Evolutionary conservation across 257 asterid species (phyloP).

Genomic region (Haberlea rhodopensis): DNA sequence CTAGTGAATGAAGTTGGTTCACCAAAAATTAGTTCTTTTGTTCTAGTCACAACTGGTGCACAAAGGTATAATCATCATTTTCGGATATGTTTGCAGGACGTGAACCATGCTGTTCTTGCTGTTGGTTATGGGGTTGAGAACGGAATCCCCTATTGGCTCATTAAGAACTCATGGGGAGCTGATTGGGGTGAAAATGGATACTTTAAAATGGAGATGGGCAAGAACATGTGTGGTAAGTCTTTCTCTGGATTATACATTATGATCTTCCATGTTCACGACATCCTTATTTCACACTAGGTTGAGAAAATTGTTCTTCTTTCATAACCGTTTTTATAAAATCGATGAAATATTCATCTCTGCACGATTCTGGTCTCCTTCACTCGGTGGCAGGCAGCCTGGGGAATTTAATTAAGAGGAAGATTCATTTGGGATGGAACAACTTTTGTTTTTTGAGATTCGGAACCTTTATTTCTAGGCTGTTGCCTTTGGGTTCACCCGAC

Average conservation of each 20-base stretch:
- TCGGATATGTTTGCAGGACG: conserved; percentile 50
- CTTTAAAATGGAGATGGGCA: conserved; percentile 96
- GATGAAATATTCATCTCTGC: not conserved
- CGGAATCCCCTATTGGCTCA: conserved; percentile 81
- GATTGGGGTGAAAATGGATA: conserved; percentile 90
- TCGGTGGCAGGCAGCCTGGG: not conserved
- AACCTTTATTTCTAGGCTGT: no score
- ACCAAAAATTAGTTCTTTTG: not conserved
- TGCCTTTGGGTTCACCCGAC: no score
- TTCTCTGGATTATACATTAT: not conserved
- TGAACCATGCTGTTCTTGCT: conserved; percentile 95
- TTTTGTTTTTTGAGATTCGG: not conserved
- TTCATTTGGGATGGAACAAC: not conserved
- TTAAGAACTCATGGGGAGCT: conserved; percentile 97
- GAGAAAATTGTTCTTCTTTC: not conserved
- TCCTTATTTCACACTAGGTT: not conserved
- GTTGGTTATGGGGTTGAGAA: conserved; percentile 92
- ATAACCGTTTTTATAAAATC: no score
- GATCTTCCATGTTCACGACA: not conserved
- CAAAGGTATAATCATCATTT: not conserved
- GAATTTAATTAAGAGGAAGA: not conserved
- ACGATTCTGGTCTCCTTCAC: not conserved
- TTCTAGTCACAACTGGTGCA: not conserved
- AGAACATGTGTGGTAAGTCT: conserved; percentile 91
- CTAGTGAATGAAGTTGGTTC: not conserved